Percentiles rank a stretch among this genome's conserved stretches.
Evolutionary conservation across 2,329 filamentous ascomycete genomes (phyloP).

Genomic region (Pestalotiopsis sp.): DNA sequence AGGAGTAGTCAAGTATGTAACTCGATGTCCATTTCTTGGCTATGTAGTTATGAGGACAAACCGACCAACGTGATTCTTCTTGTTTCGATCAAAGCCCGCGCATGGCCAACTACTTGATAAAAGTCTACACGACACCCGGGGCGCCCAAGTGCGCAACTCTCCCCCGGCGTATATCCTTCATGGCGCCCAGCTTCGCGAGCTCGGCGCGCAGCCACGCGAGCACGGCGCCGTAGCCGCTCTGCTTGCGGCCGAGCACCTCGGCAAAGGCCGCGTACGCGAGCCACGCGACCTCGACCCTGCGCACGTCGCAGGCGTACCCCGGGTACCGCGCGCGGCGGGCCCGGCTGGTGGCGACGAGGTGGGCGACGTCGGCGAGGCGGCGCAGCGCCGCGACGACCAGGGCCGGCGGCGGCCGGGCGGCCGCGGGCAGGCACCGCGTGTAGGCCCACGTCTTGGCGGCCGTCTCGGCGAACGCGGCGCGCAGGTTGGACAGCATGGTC

Average conservation of each 20-base stretch:
- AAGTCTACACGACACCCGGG: background rate
- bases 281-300: slow-evolving; percentile 61
- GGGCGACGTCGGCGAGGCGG: slow-evolving; percentile 67
- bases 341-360: slow-evolving; percentile 62
- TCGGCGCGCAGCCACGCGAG: slow-evolving; percentile 68
- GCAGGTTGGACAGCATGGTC: slow-evolving; percentile 75
- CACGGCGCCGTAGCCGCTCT: slow-evolving; percentile 67
- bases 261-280: slow-evolving; percentile 72
- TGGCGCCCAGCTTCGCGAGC: slow-evolving; percentile 38
- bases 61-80: background rate
- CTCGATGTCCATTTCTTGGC: background rate
- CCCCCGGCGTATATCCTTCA: slow-evolving; percentile 33
- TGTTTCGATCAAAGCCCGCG: background rate
- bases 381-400: slow-evolving; percentile 71
- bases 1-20: too few species aligned
- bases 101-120: too few species aligned
- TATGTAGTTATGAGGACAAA: background rate
- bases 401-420: slow-evolving; percentile 56
- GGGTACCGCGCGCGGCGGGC: slow-evolving; percentile 46
- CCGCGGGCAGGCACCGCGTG: slow-evolving; percentile 56
- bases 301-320: slow-evolving; percentile 61
- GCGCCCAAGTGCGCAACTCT: slow-evolving; percentile 21
- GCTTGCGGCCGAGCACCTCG: slow-evolving; percentile 68
- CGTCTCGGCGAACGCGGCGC: slow-evolving; percentile 74
- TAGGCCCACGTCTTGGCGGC: slow-evolving; percentile 76